Evolutionary conservation across 1,284 basidiomycete species (phyloP).

Genomic region (Wallemia ichthyophaga): DNA sequence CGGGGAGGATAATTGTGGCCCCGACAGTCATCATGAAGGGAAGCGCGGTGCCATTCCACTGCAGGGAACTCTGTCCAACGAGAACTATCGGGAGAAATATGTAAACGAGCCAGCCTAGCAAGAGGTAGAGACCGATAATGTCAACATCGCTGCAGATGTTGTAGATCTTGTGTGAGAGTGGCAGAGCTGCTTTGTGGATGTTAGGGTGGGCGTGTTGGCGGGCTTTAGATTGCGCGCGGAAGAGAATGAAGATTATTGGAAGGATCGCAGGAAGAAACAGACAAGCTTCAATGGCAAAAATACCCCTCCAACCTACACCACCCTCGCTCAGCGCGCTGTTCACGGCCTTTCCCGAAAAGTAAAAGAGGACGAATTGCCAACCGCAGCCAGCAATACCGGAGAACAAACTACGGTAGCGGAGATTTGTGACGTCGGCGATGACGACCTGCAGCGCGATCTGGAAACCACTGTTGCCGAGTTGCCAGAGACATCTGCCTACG

Average conservation of each 20-base stretch:
- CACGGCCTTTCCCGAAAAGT: not conserved
- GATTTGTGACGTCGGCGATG: not conserved
- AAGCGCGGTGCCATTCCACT: not conserved
- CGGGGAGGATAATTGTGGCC: not conserved
- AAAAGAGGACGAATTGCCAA: not conserved
- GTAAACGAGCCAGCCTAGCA: not conserved
- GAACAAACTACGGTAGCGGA: not conserved
- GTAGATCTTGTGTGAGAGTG: not conserved
- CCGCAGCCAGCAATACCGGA: not conserved
- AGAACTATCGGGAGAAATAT: not conserved
- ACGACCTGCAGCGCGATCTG: conserved; percentile 1
- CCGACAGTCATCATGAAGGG: not conserved
- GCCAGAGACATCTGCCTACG: not conserved
- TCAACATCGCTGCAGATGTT: not conserved
- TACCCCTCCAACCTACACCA: not conserved
- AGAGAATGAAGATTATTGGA: not conserved
- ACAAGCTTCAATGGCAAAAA: not conserved
- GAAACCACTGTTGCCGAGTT: not conserved
- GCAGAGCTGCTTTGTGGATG: not conserved
- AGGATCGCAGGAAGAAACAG: not conserved
- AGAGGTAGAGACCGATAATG: not conserved
- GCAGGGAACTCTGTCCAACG: not conserved
- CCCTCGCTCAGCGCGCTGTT: not conserved
- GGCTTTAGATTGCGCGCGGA: conserved; percentile 29
- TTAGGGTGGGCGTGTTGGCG: conserved; percentile 22